Evolutionary conservation across 192 early-diverging fungal genomes (phyloP), one percentile per base, ranked within the genome.

Genomic region (Chytriomyces sp.): DNA sequence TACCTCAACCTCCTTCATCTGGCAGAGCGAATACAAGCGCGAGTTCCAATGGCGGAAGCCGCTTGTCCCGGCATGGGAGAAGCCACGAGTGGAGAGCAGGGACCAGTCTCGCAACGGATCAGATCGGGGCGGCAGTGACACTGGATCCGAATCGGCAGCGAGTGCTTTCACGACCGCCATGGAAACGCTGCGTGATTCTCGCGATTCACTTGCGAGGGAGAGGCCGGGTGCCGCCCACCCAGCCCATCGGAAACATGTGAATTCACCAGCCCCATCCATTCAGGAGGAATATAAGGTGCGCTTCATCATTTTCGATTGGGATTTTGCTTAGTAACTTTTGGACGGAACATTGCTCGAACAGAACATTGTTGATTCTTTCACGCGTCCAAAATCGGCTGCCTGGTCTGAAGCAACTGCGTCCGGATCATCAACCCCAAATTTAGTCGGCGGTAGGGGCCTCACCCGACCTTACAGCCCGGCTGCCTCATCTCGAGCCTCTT

Each of bases 281-380:
- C 68, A 69, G 26, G 68, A 69, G 10, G 68, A 69, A 69, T 69
- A 69, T 26, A 20, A 57, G 50, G 68, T 69, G n/a, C 28, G 66
- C 50, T 3, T 57, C 13, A n/a, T 13, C 16, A 5, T 5, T 57
- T 20, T 57, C 16, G 53, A 20, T 57, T 20, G 53, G 20, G 13
- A 5, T 4, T 20, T n/a, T 2, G 5, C 5, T 57, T 57, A 57
- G 53, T 20, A 57, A 57, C 16, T 57, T 35, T 35, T 4, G 35
- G 35, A 35, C 1, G 35, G 35, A 35, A 1, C 35, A 4, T 35
- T 35, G 35, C 35, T 35, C 35, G 35, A 35, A 35, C 35, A 35
- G 35, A 35, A 4, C 16, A 57, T 57, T 57, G 53, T 20, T 20
- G 16, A n/a, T 57, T 57, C 53, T 20, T 20, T 57, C 53, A 57